Base-by-base conservation (phyloP, 2,329 filamentous ascomycete species). In the Fusarium newnesense region DNA sequence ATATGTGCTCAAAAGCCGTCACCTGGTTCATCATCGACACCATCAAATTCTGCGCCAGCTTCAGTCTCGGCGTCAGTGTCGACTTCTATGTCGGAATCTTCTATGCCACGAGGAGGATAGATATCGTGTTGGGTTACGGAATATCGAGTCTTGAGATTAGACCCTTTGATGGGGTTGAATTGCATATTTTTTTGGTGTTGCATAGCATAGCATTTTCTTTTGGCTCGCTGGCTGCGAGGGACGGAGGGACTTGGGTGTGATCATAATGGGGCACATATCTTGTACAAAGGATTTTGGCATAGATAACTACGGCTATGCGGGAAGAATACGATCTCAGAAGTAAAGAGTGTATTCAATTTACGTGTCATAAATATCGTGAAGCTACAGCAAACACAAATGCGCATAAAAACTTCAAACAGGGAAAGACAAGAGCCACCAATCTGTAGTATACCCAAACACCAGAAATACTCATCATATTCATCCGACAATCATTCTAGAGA, bases 1-100 rank as follows among this genome's bases (percentile, higher is more conserved):
- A 16, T 75, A 24, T 72, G 34, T 43, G 73, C 70, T 5, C 73
- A 74, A 57, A 75, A 75, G 39, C 73, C 73, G 13, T 56, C 50
- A 28, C 53, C 64, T 36, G 52, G 61, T 26, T 62, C 65, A 34
- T 60, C 67, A 3, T 60, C 67, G 2, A 60, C 52, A 13, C 74
- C 72, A 16, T 64, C 47, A 24, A 65, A 49, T 12, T 73, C 74
- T 5, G 46, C 40, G 24, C 68, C 71, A 9, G 67, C 53, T 21
- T 66, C 70, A 4, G 60, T 64, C 21, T 67, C 65, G 15, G 64
- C 64, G 10, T 74, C 74, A 8, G 53, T 49, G 30, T 75, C 73
- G 21, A 63, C 64, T 2, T 74, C 74, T 3, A 34, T 53, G 37
- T 75, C 73, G 5, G 63, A 47, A 50, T 65, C 66, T 30, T 72